Conservation (phyloP, 164 flowering plant genomes). For the Piper longum region DNA sequence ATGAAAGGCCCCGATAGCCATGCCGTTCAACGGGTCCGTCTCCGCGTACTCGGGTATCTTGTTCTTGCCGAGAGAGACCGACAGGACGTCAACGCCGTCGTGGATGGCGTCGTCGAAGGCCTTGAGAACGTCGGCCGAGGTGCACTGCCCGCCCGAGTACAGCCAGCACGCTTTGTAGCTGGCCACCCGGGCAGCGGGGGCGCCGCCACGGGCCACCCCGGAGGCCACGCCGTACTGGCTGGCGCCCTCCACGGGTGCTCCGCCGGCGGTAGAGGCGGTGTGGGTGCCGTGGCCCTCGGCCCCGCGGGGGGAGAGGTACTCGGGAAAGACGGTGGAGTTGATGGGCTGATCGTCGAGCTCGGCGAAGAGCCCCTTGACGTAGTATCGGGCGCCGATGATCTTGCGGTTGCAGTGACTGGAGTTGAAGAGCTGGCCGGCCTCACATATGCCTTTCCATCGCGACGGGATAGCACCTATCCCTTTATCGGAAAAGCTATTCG, state of each 20-base stretch:
- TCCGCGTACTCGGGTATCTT: constrained; percentile 6
- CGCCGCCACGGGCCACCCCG: constrained; percentile 7
- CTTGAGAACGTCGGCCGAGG: neutral
- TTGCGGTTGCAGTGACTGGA: constrained; percentile 6
- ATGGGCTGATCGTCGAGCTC: neutral
- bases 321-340: neutral
- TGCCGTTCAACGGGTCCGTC: constrained; percentile 5
- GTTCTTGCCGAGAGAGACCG: constrained; percentile 26
- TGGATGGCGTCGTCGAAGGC: constrained; percentile 1
- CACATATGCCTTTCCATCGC: constrained; percentile 5
- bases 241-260: neutral
- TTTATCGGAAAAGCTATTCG: constrained; percentile 7
- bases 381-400: constrained; percentile 4
- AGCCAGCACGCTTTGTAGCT: neutral
- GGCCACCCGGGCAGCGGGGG: neutral
- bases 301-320: constrained; percentile 7
- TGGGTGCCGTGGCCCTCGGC: constrained; percentile 1
- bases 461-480: constrained; percentile 7
- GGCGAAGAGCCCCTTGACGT: neutral
- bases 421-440: constrained; percentile 3
- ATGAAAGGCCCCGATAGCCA: constrained; percentile 31
- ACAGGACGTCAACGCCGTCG: constrained; percentile 48
- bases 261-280: constrained; percentile 7
- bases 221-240: constrained; percentile 4
- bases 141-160: neutral